Conservation (phyloP, 2,329 filamentous ascomycete genomes). For the Cladophialophora bantiana region DNA sequence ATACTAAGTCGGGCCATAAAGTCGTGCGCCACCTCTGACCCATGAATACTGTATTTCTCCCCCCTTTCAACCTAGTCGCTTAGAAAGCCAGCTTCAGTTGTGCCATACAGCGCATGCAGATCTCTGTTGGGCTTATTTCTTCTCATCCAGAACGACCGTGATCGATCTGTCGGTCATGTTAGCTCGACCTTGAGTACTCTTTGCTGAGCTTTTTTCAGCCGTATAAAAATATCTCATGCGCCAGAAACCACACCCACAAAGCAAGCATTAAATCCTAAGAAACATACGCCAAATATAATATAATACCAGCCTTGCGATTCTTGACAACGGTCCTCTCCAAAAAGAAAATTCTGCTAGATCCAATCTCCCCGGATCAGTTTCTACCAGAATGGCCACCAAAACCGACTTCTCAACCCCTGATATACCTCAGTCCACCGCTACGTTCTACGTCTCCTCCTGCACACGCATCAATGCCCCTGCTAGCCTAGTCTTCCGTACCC, state of each 20-base stretch:
- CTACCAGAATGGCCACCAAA: conserved; percentile 24
- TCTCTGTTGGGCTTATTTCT: neutral
- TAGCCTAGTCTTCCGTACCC: conserved; percentile 51
- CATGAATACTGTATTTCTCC: neutral
- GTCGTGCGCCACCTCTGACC: neutral
- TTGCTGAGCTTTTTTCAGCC: neutral
- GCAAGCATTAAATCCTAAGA: neutral
- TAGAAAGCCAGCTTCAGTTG: neutral
- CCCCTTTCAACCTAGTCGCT: neutral
- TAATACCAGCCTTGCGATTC: neutral
- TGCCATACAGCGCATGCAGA: neutral
- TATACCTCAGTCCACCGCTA: conserved; percentile 44
- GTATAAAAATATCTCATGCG: neutral
- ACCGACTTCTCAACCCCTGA: conserved; percentile 43
- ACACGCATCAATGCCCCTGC: conserved; percentile 51
- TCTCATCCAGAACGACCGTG: neutral
- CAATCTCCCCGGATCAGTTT: neutral
- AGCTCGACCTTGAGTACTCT: neutral
- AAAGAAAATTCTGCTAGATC: neutral
- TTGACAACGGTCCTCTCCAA: neutral
- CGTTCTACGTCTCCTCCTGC: conserved; percentile 46
- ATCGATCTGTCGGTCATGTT: neutral
- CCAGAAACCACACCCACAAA: neutral
- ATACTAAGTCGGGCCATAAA: neutral
- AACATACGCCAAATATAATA: neutral